Base-by-base conservation (phyloP, 1,284 basidiomycete genomes). In the Ganoderma meredithae region DNA sequence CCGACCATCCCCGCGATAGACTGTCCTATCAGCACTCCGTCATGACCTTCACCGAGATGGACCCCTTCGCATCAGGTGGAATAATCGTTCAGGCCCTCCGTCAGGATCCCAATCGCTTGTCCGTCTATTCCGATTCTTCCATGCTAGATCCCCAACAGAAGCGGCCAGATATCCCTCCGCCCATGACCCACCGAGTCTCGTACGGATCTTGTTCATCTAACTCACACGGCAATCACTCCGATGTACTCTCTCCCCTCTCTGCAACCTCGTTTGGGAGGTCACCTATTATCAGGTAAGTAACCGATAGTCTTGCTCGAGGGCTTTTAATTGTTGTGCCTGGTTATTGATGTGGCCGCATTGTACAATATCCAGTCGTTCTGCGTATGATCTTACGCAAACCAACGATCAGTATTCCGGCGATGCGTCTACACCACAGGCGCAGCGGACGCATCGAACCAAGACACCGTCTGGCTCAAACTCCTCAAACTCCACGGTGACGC, bases 31-130 rank as follows among this genome's bases (percentile, higher is more conserved):
- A 85, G 59, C 84, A 84, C 49, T 90, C 89, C 7, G 78, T 91
- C 63, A 77, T 90, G 65, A 89, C 88, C 9, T 82, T 90, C 43
- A 86, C 88, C 22, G 89, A 90, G 72, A 70, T 80, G 13, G 89
- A 91, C 79, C 89, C 89, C 7, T 90, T 91, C 72, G 87, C 87
- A 43, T 83, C 85, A 19, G 81, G 82, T 60, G 81, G 82, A 61
- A 81, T 87, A 49, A 77, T 84, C 40, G 73, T 83, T 39, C 80
- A 83, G 60, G 73, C 72, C 22, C 56, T 72, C 55, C 65, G 73
- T 40, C 81, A 81, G 66, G 80, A 80, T 68, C 69, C 82, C 78
- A 72, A 79, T 79, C 67, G 86, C 83, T 79, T 86, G 40, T 88
- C 88, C 31, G 83, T 81, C 15, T 85, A 85, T 73, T 88, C 88